Percentiles rank a stretch among this genome's conserved stretches.
These are phyloP conservation scores for Agroathelia rolfsii DNA, from an alignment of 1,284 basidiomycete species.

Conservation along the genomic window DNA sequence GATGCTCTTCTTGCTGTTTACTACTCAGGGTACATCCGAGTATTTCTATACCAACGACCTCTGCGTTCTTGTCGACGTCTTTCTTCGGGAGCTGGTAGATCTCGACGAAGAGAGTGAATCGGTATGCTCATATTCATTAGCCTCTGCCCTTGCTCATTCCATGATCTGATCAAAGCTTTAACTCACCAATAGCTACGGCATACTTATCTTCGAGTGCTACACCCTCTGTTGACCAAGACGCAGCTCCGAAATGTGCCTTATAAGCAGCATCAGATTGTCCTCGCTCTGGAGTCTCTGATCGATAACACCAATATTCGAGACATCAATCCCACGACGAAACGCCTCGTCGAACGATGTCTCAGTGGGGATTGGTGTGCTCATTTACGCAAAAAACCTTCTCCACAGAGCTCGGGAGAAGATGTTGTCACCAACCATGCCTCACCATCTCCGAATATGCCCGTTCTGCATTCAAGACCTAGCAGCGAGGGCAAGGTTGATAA, in stretches of 20 bases:
- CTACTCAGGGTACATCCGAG: slow-evolving; percentile 86
- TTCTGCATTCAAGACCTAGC: slow-evolving; percentile 14
- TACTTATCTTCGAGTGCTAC: slow-evolving; percentile 92
- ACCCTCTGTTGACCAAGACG: slow-evolving; percentile 91
- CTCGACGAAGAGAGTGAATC: slow-evolving; percentile 91
- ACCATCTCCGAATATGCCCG: slow-evolving; percentile 20
- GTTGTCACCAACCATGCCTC: slow-evolving; percentile 27
- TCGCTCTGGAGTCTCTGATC: slow-evolving; percentile 72
- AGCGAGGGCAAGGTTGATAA: slow-evolving; percentile 23
- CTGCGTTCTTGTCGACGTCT: slow-evolving; percentile 92
- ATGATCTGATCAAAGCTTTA: slow-evolving; percentile 5
- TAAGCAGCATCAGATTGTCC: slow-evolving; percentile 85
- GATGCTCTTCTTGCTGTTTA: slow-evolving; percentile 91
- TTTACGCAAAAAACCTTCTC: slow-evolving; percentile 30
- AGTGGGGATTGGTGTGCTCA: slow-evolving; percentile 81
- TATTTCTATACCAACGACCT: slow-evolving; percentile 99
- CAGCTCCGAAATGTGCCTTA: slow-evolving; percentile 82
- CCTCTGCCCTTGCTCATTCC: slow-evolving; percentile 1
- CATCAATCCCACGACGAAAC: slow-evolving; percentile 76
- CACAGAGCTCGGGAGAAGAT: slow-evolving; percentile 15
- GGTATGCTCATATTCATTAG: slow-evolving; percentile 35
- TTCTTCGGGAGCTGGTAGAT: slow-evolving; percentile 84
- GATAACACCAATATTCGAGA: slow-evolving; percentile 72
- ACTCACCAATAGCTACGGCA: slow-evolving; percentile 66
- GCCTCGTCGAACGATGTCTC: slow-evolving; percentile 89